phyloP scores from a whole-genome alignment of 2,329 filamentous ascomycete species.

The Dactylellina parvicollis region DNA sequence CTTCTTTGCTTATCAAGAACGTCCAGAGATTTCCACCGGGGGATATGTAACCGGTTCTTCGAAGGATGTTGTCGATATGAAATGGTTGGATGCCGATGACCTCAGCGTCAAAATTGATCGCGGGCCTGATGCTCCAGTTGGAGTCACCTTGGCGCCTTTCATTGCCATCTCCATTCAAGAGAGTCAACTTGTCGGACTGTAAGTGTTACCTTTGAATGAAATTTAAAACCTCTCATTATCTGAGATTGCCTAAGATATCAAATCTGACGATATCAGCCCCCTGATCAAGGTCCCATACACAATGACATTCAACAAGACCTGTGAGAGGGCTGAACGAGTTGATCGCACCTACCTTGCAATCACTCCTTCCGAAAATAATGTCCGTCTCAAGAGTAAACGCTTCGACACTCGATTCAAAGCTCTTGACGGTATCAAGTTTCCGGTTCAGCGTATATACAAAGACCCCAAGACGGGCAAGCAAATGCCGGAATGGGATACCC shows the following conservation, averaged over 20 bases:
- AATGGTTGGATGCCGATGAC: conserved; percentile 48
- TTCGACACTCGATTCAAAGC: conserved; percentile 33
- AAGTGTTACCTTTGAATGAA: neutral
- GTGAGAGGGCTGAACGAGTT: conserved; percentile 44
- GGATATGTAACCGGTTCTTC: conserved; percentile 32
- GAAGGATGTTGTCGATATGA: conserved; percentile 46
- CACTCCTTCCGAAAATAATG: conserved; percentile 38
- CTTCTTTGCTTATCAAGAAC: conserved; percentile 35
- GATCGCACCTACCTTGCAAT: conserved; percentile 46
- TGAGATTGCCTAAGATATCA: neutral
- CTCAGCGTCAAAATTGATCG: conserved; percentile 15
- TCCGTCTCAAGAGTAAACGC: conserved; percentile 31
- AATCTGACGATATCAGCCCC: conserved; percentile 24
- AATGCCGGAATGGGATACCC: conserved; percentile 50
- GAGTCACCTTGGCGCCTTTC: conserved; percentile 35
- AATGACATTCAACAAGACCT: conserved; percentile 44
- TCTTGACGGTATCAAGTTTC: conserved; percentile 23
- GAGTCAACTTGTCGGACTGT: conserved; percentile 41
- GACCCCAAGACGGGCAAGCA: conserved; percentile 42
- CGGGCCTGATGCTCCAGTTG: conserved; percentile 2
- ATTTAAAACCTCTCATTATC: neutral
- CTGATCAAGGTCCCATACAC: conserved; percentile 49
- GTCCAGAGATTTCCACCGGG: conserved; percentile 33
- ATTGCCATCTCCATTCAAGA: conserved; percentile 42
- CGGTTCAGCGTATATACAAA: conserved; percentile 42